Conservation (phyloP, 2,329 filamentous ascomycete species). For the Cytospora leucostoma region DNA sequence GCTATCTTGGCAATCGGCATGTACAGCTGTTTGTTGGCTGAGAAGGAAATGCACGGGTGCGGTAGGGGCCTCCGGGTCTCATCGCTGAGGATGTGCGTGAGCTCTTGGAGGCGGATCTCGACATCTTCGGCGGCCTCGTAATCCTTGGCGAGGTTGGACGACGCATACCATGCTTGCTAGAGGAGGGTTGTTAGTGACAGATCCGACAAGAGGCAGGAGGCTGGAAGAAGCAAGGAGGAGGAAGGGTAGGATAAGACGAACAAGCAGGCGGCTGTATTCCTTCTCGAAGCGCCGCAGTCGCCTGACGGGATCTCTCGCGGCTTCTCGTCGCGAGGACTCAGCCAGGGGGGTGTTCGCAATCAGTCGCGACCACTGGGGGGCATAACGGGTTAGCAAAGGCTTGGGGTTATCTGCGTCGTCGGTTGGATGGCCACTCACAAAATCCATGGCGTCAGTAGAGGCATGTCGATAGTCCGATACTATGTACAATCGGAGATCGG, state of each 20-base stretch:
- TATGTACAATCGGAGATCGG: background rate
- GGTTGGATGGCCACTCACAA: slow-evolving; percentile 21
- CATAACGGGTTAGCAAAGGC: slow-evolving; percentile 23
- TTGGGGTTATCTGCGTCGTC: background rate
- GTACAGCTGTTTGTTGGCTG: slow-evolving; percentile 84
- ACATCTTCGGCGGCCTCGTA: slow-evolving; percentile 63
- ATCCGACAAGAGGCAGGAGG: slow-evolving; percentile 10
- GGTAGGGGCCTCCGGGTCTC: slow-evolving; percentile 86
- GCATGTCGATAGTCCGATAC: slow-evolving; percentile 26
- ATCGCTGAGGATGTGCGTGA: slow-evolving; percentile 76
- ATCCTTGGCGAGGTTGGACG: slow-evolving; percentile 61
- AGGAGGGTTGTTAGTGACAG: slow-evolving; percentile 16
- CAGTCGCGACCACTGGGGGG: slow-evolving; percentile 66
- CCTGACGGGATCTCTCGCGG: slow-evolving; percentile 62
- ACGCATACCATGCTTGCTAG: slow-evolving; percentile 62
- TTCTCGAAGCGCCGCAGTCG: slow-evolving; percentile 68
- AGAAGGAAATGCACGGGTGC: slow-evolving; percentile 88
- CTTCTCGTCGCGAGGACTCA: slow-evolving; percentile 57
- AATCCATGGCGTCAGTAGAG: slow-evolving; percentile 28
- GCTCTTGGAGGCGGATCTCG: slow-evolving; percentile 63
- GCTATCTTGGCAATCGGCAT: slow-evolving; percentile 88
- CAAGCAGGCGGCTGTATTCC: slow-evolving; percentile 64
- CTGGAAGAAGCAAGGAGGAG: background rate
- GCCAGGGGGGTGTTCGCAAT: slow-evolving; percentile 63
- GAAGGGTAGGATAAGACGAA: slow-evolving; percentile 38